Evolutionary conservation across 1,139 yeast genomes (phyloP), one percentile per base, ranked within the genome.

Genomic region (Zygosaccharomyces sapae): DNA sequence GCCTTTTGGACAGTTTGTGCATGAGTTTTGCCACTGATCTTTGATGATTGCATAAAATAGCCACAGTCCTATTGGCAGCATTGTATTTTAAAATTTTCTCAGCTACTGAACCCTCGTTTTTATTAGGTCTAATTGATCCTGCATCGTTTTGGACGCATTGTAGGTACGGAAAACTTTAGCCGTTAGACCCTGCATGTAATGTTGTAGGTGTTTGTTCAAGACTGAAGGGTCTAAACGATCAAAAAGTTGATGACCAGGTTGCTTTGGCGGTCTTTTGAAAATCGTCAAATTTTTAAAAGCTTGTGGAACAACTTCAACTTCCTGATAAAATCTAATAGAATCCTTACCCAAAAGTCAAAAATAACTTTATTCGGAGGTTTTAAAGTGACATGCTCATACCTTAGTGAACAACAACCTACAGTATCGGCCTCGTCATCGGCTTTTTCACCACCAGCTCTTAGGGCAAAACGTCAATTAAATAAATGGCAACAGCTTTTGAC

Each of bases 401-500:
- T 73, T 55, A 90, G 75, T 0, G 97, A 90, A 69, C 97, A 90
- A 70, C 98, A 90, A 39, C 98, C 98, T 39, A 90, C 98, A 1
- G 98, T 90, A 66, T 92, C 98, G 2, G 97, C 97, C 65, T 90
- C 97, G 60, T 92, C 97, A 7, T 90, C 97, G 13, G 94, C 87
- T 66, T 90, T 90, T 69, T 92, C 97, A 58, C 97, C 97, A 65
- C 97, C 97, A 0, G 97, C 97, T 84, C 97, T 86, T 54, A 92
- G 76, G 0, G 97, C 97, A 89, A 83, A n/a, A 83, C 80, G 71
- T 92, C 98, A 63, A 92, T 90, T 45, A 92, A 75, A 66, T 90
- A 92, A 44, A 92, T 87, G 2, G 97, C 97, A 1, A 95, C 87
- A 3, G 97, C 65, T 90, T 80, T 70, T 92, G 97, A 53, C 98